Conservation (phyloP, 371 early-diverging fungal species). For the Lichtheimia ornata region DNA sequence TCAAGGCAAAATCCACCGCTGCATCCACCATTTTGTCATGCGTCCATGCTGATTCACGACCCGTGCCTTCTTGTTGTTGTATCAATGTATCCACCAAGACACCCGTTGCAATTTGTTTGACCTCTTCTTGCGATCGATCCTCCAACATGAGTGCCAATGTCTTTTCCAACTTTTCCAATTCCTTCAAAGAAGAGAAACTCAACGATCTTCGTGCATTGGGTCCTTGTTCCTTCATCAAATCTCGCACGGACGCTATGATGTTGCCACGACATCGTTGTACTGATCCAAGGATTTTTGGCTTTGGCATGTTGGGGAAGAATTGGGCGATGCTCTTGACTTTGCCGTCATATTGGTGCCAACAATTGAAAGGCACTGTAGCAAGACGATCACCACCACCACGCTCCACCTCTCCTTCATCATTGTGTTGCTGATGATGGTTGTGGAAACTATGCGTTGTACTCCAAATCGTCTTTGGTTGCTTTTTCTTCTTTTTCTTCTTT, state of each 20-base stretch:
- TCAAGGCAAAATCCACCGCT: constrained; percentile 49
- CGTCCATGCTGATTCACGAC: constrained; percentile 10
- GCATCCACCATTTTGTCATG: constrained; percentile 33
- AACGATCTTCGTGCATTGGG: constrained; percentile 22
- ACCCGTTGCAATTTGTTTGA: constrained; percentile 38
- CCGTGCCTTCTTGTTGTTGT: constrained; percentile 3
- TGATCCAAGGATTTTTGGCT: constrained; percentile 9
- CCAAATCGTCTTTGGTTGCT: constrained; percentile 13
- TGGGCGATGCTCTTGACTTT: constrained; percentile 12
- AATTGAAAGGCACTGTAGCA: constrained; percentile 33
- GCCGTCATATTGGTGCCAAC: constrained; percentile 42
- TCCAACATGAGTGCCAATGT: neutral
- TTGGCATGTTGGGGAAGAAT: constrained; percentile 18
- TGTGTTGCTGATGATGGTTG: constrained; percentile 3
- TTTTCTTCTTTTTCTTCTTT: constrained; percentile 13
- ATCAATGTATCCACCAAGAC: constrained; percentile 26
- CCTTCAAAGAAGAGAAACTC: constrained; percentile 28
- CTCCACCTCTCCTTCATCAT: constrained; percentile 2
- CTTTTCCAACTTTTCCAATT: constrained; percentile 8
- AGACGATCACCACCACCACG: constrained; percentile 5
- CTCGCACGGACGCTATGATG: constrained; percentile 15
- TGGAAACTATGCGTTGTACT: constrained; percentile 12
- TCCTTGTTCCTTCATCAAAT: constrained; percentile 11
- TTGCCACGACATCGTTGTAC: constrained; percentile 22
- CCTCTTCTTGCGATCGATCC: constrained; percentile 2